phyloP scores from a whole-genome alignment of 805 yeast species.

The Spathaspora hagerdaliae region DNA sequence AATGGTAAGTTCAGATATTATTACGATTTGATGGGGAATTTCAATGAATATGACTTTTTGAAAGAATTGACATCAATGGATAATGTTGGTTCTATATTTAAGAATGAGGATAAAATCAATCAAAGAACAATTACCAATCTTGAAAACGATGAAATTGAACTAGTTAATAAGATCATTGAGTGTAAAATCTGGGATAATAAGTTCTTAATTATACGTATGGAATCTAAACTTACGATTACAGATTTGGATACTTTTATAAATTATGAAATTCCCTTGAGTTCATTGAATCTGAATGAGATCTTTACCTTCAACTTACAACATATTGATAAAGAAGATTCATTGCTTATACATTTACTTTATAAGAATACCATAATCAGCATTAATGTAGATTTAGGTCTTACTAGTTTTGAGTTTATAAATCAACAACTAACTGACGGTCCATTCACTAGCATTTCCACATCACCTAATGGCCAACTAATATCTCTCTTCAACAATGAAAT shows the following conservation, averaged over 20 bases:
- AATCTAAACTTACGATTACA: constrained; percentile 28
- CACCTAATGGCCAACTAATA: constrained; percentile 57
- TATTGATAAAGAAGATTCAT: constrained; percentile 7
- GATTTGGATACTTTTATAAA: constrained; percentile 38
- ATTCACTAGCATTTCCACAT: constrained; percentile 35
- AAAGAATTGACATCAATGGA: constrained; percentile 16
- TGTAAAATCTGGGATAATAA: constrained; percentile 29
- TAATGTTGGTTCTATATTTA: not conserved
- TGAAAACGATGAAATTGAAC: constrained; percentile 28
- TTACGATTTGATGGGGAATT: constrained; percentile 63
- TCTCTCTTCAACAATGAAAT: constrained; percentile 38
- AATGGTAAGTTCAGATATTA: constrained; percentile 55
- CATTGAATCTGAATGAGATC: constrained; percentile 15
- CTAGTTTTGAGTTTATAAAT: constrained; percentile 27
- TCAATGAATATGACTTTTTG: constrained; percentile 44
- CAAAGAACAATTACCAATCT: constrained; percentile 23
- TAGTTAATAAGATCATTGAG: constrained; percentile 20
- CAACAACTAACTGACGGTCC: constrained; percentile 47
- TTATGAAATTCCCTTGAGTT: constrained; percentile 32
- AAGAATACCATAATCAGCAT: constrained; percentile 23
- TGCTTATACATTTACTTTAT: constrained; percentile 22
- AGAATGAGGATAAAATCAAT: constrained; percentile 9
- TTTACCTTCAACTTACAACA: constrained; percentile 16
- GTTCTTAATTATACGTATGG: constrained; percentile 43
- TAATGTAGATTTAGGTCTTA: constrained; percentile 18